Evolutionary conservation across 148 eudicot species (phyloP).

Genomic region (Euryodendron excelsum): DNA sequence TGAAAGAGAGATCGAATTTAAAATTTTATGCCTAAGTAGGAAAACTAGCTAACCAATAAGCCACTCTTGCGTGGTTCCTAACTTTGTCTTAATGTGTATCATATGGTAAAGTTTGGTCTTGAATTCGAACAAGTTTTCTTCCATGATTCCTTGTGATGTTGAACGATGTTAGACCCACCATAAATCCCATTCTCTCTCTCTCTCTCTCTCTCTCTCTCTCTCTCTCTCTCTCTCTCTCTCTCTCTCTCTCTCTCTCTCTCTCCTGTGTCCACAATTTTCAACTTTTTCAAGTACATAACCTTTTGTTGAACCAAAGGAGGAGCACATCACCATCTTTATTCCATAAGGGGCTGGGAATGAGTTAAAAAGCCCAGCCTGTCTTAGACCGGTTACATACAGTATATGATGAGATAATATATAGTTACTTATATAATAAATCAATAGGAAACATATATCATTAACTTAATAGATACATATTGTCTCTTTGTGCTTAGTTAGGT

Average conservation of each 20-base stretch:
- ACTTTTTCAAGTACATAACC: slow-evolving; percentile 3
- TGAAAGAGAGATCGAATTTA: too few relatives aligned
- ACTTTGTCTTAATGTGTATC: background rate
- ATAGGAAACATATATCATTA: background rate
- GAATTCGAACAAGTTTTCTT: background rate
- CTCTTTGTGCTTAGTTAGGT: background rate
- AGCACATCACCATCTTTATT: background rate
- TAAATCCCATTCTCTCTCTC: background rate
- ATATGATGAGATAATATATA: background rate
- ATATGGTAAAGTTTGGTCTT: background rate
- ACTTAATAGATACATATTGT: background rate
- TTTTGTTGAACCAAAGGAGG: slow-evolving; percentile 8
- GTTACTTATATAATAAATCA: background rate
- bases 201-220: background rate
- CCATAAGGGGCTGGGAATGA: background rate
- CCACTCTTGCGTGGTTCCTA: too few relatives aligned
- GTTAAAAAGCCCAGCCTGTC: slow-evolving; percentile 13
- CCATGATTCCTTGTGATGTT: background rate
- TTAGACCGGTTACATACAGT: background rate
- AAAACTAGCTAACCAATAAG: too few relatives aligned
- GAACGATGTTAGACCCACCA: background rate
- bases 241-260: background rate
- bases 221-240: background rate
- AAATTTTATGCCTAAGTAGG: too few relatives aligned
- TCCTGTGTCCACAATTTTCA: too few relatives aligned